These are phyloP conservation scores for Arxiozyma bovina DNA, from an alignment of 1,139 yeast species.

Conservation along the genomic window DNA sequence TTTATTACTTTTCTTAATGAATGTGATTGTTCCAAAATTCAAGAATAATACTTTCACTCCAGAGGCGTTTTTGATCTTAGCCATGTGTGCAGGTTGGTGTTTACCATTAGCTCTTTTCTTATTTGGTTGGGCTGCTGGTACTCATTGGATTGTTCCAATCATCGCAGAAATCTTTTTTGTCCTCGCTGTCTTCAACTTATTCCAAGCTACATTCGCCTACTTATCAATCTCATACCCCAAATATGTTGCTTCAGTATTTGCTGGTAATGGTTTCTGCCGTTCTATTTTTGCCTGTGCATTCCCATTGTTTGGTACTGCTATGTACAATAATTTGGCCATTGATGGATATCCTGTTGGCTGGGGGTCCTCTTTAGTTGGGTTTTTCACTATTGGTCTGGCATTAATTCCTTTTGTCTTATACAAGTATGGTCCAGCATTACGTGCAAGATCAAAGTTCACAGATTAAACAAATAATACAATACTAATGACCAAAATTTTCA, in stretches of 20 bases:
- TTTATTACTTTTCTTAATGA: conserved; percentile 10
- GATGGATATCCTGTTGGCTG: conserved; percentile 46
- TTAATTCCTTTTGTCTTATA: conserved; percentile 41
- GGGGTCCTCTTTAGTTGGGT: conserved; percentile 45
- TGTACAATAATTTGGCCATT: conserved; percentile 41
- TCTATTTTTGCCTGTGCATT: conserved; percentile 50
- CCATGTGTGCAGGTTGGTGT: conserved; percentile 14
- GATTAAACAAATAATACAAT: background rate
- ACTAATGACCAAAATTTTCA: no score
- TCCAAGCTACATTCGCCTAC: conserved; percentile 34
- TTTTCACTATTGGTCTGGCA: conserved; percentile 37
- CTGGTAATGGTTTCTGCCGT: conserved; percentile 46
- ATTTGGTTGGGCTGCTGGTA: conserved; percentile 40
- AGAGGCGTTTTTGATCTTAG: conserved; percentile 13
- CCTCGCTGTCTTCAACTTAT: conserved; percentile 35
- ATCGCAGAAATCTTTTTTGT: conserved; percentile 38
- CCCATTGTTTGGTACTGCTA: conserved; percentile 50
- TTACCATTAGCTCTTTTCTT: conserved; percentile 16
- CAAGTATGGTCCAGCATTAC: conserved; percentile 43
- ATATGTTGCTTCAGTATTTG: conserved; percentile 51
- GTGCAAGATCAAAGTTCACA: conserved; percentile 10
- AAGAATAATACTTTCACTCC: conserved; percentile 13
- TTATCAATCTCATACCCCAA: conserved; percentile 32
- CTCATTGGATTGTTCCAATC: conserved; percentile 40
- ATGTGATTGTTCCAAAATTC: conserved; percentile 11